These are phyloP conservation scores for Phytopythium boreale DNA, from an alignment of 352 stramenopile genomes.

Conservation along the genomic window DNA sequence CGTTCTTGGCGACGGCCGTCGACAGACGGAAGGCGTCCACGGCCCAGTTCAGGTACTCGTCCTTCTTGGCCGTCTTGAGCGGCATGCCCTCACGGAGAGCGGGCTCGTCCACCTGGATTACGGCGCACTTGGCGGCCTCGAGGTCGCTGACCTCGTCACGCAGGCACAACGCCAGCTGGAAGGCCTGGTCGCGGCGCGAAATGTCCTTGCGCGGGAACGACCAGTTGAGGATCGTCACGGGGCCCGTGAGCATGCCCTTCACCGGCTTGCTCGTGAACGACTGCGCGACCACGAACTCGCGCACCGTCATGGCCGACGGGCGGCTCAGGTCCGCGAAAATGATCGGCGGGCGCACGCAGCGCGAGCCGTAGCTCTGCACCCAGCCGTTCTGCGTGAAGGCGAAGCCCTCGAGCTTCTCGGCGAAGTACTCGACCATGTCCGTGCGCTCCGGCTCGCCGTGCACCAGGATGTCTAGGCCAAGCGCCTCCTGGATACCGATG, in stretches of 20 bases:
- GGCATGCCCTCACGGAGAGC: slow-evolving; percentile 92
- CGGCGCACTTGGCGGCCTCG: slow-evolving; percentile 82
- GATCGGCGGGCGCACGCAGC: slow-evolving; percentile 90
- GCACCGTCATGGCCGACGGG: slow-evolving; percentile 86
- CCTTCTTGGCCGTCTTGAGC: slow-evolving; percentile 79
- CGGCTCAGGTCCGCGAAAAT: slow-evolving; percentile 89
- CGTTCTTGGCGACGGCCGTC: slow-evolving; percentile 81
- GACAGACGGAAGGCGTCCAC: slow-evolving; percentile 87
- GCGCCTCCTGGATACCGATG: slow-evolving; percentile 89
- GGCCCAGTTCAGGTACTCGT: slow-evolving; percentile 78
- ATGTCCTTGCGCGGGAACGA: slow-evolving; percentile 93
- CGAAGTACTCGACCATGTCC: slow-evolving; percentile 96
- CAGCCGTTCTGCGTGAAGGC: slow-evolving; percentile 92
- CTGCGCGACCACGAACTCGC: slow-evolving; percentile 90
- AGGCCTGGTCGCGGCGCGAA: slow-evolving; percentile 84
- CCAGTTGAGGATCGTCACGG: slow-evolving; percentile 95
- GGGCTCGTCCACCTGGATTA: slow-evolving; percentile 93
- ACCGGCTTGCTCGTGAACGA: slow-evolving; percentile 88
- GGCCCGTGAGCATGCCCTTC: slow-evolving; percentile 94
- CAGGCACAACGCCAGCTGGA: slow-evolving; percentile 88
- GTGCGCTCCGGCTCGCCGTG: slow-evolving; percentile 92
- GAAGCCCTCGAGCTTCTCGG: slow-evolving; percentile 91
- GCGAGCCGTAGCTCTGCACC: slow-evolving; percentile 93
- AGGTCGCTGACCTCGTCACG: slow-evolving; percentile 91
- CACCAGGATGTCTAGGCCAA: slow-evolving; percentile 92